Base-by-base conservation (phyloP, 2,329 filamentous ascomycete species). In the Fonsecaea monophora region DNA sequence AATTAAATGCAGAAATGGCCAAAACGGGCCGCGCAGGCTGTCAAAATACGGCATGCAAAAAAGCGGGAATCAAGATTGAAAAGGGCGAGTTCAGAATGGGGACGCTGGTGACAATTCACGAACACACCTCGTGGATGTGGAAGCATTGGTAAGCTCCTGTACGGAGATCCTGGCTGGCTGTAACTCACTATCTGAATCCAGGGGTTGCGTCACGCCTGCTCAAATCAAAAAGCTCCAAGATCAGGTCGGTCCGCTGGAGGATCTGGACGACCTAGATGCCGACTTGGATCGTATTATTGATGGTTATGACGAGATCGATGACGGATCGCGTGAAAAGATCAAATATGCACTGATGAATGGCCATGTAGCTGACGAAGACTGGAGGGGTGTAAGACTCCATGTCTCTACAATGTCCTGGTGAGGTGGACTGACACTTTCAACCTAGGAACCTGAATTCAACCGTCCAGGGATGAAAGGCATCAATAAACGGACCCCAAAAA, bases 141-240 rank as follows among this genome's bases (percentile, higher is more conserved):
- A 90, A 90, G 76, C 94, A 98, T 77, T 97, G 94, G 94, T 96
- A 84, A 75, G 85, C 73, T 30, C 42, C 34, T 18, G 21, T n/a
- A 32, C 37, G 3, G 32, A 40, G 10, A 12, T 13, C 18, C 12
- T 30, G n/a, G 32, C 50, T 59, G 53, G 53, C 38, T 9, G 4
- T 38, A 66, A 3, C 45, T 48, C 1, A 48, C n/a, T 35, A 45
- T 21, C 3, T 6, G 9, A 18, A 9, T 2, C 25, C 59, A 96
- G 94, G 94, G 94, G 94, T 35, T 98, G 94, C 74, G 87, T 94
- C 40, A 96, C 92, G 15, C 93, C 93, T 25, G 83, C 85, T 62
- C 87, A 92, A 74, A 81, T 97, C 66, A 74, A 82, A 64, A 89
- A 91, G 70, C 79, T 93, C 56, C 85, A 89, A 66, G 83, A 88